Percentiles rank a stretch among this genome's conserved stretches.
These are phyloP conservation scores for Epichloe sylvatica DNA, from an alignment of 2,329 filamentous ascomycete species.

Conservation along the genomic window DNA sequence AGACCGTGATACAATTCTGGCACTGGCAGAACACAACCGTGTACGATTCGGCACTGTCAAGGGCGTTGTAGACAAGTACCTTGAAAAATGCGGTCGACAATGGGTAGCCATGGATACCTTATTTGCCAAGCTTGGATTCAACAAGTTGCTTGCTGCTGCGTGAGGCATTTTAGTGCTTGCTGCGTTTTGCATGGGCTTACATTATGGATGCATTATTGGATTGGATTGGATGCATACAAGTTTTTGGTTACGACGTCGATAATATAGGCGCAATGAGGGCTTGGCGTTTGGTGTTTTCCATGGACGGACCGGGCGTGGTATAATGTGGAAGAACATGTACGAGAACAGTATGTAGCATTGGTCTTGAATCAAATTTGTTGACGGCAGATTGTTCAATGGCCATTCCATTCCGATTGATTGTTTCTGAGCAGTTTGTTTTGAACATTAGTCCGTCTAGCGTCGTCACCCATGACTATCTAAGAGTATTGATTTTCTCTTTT, in stretches of 20 bases:
- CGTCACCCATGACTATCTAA: too few relatives aligned
- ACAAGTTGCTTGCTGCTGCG: constrained; percentile 15
- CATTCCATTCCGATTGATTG: neutral
- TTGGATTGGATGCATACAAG: neutral
- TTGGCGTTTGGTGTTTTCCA: neutral
- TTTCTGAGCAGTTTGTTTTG: neutral
- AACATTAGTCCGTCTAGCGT: too few relatives aligned
- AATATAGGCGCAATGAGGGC: neutral
- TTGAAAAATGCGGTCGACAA: constrained; percentile 79
- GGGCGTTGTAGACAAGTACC: constrained; percentile 64
- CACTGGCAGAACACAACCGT: constrained; percentile 71
- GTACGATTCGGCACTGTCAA: constrained; percentile 63
- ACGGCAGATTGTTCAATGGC: too few relatives aligned
- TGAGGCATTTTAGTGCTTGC: neutral
- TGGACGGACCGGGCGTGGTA: neutral
- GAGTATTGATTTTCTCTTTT: too few relatives aligned
- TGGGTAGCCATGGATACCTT: constrained; percentile 90
- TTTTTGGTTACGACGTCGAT: neutral
- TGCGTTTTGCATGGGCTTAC: neutral
- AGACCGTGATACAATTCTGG: constrained; percentile 51
- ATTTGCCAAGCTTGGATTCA: constrained; percentile 55
- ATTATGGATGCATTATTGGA: neutral
- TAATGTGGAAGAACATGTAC: neutral
- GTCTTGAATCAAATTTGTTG: neutral
- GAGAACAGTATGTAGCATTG: neutral